phyloP scores from a whole-genome alignment of 768 basidiomycete genomes.

The Tricholoma furcatifolium region DNA sequence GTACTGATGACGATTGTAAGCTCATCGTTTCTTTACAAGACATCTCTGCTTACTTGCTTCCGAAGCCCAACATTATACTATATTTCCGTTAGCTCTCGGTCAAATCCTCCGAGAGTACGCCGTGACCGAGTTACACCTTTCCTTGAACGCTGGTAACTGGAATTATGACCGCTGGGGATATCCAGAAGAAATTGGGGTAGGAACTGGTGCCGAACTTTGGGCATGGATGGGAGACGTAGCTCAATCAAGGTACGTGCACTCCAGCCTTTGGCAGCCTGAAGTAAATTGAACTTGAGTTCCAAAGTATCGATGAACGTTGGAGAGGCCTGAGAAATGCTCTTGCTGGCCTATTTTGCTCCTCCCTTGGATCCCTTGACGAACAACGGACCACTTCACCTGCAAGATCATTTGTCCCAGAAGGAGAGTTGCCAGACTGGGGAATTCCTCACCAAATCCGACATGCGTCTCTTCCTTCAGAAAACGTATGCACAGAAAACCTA shows the following conservation, averaged over 20 bases:
- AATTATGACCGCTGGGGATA: constrained; percentile 82
- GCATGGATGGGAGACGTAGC: constrained; percentile 84
- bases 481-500: constrained; percentile 96
- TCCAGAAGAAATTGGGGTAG: constrained; percentile 73
- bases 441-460: constrained; percentile 62
- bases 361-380: constrained; percentile 75
- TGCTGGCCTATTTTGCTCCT: constrained; percentile 93
- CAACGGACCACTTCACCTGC: constrained; percentile 70
- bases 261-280: not conserved
- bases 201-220: constrained; percentile 87
- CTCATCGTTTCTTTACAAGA: not conserved
- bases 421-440: constrained; percentile 48
- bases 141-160: constrained; percentile 92
- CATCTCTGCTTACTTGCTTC: not conserved
- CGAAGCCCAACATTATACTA: constrained; percentile 78
- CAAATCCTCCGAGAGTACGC: constrained; percentile 85
- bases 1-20: constrained; percentile 48
- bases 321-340: constrained; percentile 83
- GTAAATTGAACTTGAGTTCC: constrained; percentile 5
- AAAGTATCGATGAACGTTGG: constrained; percentile 79
- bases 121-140: constrained; percentile 85
- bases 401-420: constrained; percentile 61
- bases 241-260: constrained; percentile 41
- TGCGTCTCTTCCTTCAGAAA: constrained; percentile 76
- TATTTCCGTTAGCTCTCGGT: constrained; percentile 85